Evolutionary conservation across 441 rosid species (phyloP), one percentile per base, ranked within the genome.

Genomic region (Breynia disticha): DNA sequence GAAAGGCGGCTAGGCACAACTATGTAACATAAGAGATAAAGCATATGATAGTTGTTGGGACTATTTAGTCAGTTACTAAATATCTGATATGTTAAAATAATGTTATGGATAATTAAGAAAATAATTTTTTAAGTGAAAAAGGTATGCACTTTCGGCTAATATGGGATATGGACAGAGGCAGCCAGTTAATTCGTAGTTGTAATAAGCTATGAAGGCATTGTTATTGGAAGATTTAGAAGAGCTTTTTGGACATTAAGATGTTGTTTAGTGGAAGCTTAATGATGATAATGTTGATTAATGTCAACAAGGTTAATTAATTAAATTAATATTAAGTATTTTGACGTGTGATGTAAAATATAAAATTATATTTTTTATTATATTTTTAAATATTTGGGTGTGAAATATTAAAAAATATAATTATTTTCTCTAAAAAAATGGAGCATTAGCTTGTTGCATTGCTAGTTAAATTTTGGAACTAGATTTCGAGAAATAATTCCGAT

Each of bases 201-300:
- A 20, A 21, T 3, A 41, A 50, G 20, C 12, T 54, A 51, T 15
- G 44, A 32, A 6, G 37, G 12, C 48, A 4, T 15, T 7, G 22
- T 12, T 7, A 45, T 56, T 42, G 35, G 35, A 46, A 28, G 18
- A 28, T 16, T 19, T 19, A 12, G 19, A 28, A 9, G 47, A 22
- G 42, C 35, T 39, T 46, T 18, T 43, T 53, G 19, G 17, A 41
- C n/a, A 12, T 15, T n/a, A 5, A 45, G 48, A 14, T 15, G 17
- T 24, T 32, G 35, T 35, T 28, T 48, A 50, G 65, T 46, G 66
- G 59, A 49, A 65, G 32, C 8, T 28, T 42, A 45, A 20, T 45
- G 61, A 59, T 54, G 66, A 70, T 67, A 74, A 64, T 46, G 47
- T 64, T 37, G 20, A 60, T 56, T 65, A 63, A 56, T 21, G 45